Evolutionary conservation across 768 basidiomycete genomes (phyloP).

Genomic region (Xerocomus potaroensis): DNA sequence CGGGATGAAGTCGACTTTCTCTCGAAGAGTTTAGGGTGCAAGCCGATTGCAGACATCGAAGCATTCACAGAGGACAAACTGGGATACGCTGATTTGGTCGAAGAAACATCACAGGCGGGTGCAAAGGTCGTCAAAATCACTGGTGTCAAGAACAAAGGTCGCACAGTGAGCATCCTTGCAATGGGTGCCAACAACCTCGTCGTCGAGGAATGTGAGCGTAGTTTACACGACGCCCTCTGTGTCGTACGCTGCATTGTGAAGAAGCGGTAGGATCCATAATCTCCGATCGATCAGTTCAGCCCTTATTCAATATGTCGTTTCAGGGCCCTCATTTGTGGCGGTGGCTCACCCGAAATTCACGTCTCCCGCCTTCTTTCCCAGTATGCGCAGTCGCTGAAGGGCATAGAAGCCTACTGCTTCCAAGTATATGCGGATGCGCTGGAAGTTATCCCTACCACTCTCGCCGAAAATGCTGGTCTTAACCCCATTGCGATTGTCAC

Average conservation of each 20-base stretch:
- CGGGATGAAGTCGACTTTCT: slow-evolving; percentile 99
- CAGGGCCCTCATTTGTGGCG: slow-evolving; percentile 91
- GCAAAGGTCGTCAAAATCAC: slow-evolving; percentile 93
- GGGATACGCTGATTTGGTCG: slow-evolving; percentile 92
- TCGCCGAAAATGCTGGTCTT: slow-evolving; percentile 97
- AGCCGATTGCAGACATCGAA: slow-evolving; percentile 96
- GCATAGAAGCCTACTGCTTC: slow-evolving; percentile 99
- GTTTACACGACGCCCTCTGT: slow-evolving; percentile 97
- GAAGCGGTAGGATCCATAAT: slow-evolving; percentile 65
- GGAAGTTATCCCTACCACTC: slow-evolving; percentile 95
- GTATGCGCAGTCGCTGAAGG: slow-evolving; percentile 88
- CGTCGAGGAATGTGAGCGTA: slow-evolving; percentile 94
- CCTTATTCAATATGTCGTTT: slow-evolving; percentile 2
- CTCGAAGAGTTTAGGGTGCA: slow-evolving; percentile 90
- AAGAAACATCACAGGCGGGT: slow-evolving; percentile 77
- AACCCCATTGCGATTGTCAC: slow-evolving; percentile 99
- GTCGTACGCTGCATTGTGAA: slow-evolving; percentile 98
- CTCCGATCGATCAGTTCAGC: not conserved
- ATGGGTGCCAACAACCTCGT: slow-evolving; percentile 92
- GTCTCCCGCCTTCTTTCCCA: slow-evolving; percentile 89
- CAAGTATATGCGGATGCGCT: slow-evolving; percentile 97
- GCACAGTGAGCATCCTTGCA: slow-evolving; percentile 92
- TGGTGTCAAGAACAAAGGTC: slow-evolving; percentile 90
- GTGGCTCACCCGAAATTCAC: slow-evolving; percentile 97
- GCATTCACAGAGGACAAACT: slow-evolving; percentile 98